These are phyloP conservation scores for Populus davidiana DNA, from an alignment of 345 rosid species.

Conservation along the genomic window DNA sequence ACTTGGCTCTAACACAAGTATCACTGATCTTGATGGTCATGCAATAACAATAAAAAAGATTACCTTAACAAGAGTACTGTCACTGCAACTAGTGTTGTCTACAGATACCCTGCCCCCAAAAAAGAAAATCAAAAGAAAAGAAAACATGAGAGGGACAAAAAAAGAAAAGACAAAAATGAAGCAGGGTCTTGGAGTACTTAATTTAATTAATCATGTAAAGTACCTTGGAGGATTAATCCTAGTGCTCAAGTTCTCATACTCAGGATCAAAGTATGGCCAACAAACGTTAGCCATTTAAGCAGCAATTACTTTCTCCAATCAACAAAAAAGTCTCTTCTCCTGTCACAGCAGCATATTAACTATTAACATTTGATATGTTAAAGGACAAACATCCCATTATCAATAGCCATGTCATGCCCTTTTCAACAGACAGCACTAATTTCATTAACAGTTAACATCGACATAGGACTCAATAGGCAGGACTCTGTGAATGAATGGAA, in stretches of 20 bases:
- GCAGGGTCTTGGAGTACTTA: neutral
- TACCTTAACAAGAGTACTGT: constrained; percentile 81
- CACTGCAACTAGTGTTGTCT: constrained; percentile 67
- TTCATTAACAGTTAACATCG: neutral
- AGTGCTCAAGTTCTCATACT: constrained; percentile 78
- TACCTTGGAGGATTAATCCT: constrained; percentile 96
- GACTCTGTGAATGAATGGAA: neutral
- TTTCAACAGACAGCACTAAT: neutral
- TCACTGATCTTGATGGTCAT: neutral
- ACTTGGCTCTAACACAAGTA: neutral
- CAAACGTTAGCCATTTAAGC: constrained; percentile 64
- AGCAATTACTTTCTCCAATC: constrained; percentile 5
- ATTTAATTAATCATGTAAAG: neutral
- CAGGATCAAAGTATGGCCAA: constrained; percentile 96
- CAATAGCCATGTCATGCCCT: neutral
- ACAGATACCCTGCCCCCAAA: constrained; percentile 68
- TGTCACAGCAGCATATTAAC: neutral
- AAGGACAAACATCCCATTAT: neutral
- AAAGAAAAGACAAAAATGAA: neutral
- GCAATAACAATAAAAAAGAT: neutral
- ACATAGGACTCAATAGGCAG: neutral
- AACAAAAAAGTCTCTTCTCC: neutral
- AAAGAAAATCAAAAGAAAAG: neutral
- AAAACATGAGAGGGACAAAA: neutral
- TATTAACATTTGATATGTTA: neutral